Percentiles rank a stretch among this genome's conserved stretches.
Conservation (phyloP, 352 stramenopile genomes). For the Globisporangium sylvaticum region DNA sequence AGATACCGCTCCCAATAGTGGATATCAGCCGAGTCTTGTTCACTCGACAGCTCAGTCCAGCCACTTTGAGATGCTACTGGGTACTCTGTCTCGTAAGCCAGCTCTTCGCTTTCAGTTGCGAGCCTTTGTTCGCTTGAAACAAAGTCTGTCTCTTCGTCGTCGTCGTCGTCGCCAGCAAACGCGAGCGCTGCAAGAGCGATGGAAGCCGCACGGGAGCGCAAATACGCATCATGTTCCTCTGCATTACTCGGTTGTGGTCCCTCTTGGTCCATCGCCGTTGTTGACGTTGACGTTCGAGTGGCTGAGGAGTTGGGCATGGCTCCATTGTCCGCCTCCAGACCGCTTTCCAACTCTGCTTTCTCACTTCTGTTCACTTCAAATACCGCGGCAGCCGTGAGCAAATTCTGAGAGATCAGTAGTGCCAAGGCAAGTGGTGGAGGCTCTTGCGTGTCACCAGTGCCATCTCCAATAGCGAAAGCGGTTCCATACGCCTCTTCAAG, state of each 20-base stretch:
- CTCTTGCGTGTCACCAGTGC: not conserved
- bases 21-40: not conserved
- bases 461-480: not conserved
- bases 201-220: conserved; percentile 3
- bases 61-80: not conserved
- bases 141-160: not conserved
- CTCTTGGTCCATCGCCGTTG: not conserved
- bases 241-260: not conserved
- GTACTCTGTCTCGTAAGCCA: not conserved
- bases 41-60: not conserved
- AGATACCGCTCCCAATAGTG: conserved; percentile 48
- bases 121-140: not conserved
- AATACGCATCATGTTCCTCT: not conserved
- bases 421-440: not conserved
- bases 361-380: not conserved
- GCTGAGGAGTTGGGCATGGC: not conserved
- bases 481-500: not conserved
- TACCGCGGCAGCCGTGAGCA: not conserved
- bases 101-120: not conserved
- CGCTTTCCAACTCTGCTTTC: not conserved
- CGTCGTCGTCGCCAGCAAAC: conserved; percentile 13
- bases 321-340: not conserved
- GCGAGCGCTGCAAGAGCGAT: conserved; percentile 17
- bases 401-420: not conserved
- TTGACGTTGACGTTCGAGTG: not conserved